A percentile compares a stretch with the other conserved stretches of the same genome.
These are phyloP conservation scores for Aureobasidium sp. DNA, from an alignment of 2,329 filamentous ascomycete genomes.

Conservation along the genomic window DNA sequence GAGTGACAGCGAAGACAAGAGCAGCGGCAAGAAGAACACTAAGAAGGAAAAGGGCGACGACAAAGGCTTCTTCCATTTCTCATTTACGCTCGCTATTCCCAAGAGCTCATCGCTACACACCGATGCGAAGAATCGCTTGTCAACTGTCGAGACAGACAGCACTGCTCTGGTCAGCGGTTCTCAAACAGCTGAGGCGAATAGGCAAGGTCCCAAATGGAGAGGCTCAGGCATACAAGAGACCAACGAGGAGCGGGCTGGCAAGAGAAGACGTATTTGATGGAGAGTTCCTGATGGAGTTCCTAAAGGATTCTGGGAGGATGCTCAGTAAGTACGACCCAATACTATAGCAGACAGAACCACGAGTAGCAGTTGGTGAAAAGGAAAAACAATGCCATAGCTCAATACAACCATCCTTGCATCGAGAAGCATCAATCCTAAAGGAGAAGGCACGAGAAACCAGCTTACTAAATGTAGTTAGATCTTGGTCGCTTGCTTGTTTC, in stretches of 20 bases:
- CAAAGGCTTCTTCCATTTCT: constrained; percentile 8
- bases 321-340: background rate
- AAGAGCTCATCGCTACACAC: background rate
- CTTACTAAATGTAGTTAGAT: background rate
- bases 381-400: background rate
- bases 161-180: background rate
- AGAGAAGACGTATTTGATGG: constrained; percentile 6
- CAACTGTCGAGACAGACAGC: background rate
- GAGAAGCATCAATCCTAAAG: background rate
- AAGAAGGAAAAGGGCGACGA: background rate
- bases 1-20: constrained; percentile 7
- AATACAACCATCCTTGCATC: background rate
- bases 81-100: background rate
- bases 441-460: background rate
- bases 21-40: background rate
- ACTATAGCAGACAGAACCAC: background rate
- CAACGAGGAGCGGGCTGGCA: constrained; percentile 3
- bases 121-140: background rate
- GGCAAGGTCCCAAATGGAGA: background rate
- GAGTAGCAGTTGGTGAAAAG: background rate
- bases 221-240: background rate
- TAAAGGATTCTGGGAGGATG: background rate
- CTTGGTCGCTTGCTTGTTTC: background rate
- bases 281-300: background rate
- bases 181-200: background rate